These are phyloP conservation scores for Heliamphora exappendiculata DNA, from an alignment of 148 eudicot genomes.

Conservation along the genomic window DNA sequence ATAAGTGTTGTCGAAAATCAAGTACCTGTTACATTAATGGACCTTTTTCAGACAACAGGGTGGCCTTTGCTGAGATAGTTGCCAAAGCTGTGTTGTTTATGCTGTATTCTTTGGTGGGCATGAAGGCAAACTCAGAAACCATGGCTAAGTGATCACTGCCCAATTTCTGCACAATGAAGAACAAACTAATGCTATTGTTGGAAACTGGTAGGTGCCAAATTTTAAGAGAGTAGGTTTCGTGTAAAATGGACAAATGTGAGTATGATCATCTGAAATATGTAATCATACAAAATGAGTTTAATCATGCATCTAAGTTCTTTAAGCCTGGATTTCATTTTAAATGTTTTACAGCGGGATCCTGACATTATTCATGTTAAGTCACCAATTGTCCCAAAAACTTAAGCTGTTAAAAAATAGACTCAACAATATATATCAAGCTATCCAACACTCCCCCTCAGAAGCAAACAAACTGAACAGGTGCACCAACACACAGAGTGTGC, in stretches of 20 bases:
- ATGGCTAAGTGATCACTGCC: constrained; percentile 50
- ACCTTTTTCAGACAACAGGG: background rate
- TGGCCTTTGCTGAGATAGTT: background rate
- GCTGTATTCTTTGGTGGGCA: background rate
- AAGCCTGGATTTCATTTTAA: background rate
- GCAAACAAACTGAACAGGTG: no score
- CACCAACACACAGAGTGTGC: no score
- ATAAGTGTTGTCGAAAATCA: background rate
- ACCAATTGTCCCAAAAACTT: no score
- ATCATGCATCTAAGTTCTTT: background rate
- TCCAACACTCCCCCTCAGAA: no score
- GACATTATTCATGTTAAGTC: no score
- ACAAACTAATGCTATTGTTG: background rate
- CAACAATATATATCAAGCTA: no score
- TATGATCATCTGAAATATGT: background rate
- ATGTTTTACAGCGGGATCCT: background rate
- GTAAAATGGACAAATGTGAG: no score
- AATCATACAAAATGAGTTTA: background rate
- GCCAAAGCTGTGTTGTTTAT: background rate
- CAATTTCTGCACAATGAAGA: constrained; percentile 25
- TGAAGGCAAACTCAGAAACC: constrained; percentile 40
- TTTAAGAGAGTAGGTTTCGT: background rate
- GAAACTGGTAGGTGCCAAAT: background rate
- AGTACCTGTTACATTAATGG: background rate
- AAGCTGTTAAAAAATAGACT: no score